Evolutionary conservation across 1,139 yeast genomes (phyloP), one percentile per base, ranked within the genome.

Genomic region (Waltiozyma solani): DNA sequence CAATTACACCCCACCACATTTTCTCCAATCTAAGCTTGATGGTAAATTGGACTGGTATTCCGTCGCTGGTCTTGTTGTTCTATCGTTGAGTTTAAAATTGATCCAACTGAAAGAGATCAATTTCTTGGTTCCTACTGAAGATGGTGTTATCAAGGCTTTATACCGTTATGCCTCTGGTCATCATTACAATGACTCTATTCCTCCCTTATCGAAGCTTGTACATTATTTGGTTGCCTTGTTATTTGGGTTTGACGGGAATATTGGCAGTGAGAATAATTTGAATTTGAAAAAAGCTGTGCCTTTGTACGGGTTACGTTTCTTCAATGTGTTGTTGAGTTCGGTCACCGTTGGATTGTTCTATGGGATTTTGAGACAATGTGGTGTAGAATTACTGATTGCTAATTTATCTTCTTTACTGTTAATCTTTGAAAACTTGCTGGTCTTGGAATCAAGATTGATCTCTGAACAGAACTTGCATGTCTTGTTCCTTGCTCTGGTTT

Each of bases 61-160:
- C 9, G 12, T 15, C 14, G 19, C n/a, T 12, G 18, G 20, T 5
- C 14, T 29, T 5, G 11, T 29, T 29, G 5, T 29, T 12, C 14
- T 30, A 5, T 9, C n/a, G 12, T 18, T 30, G 8, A 30, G 32
- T 19, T 17, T 30, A 12, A 5, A 22, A 13, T 8, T 30, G 4
- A 5, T 8, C 22, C 6, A 30, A 18, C n/a, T 30, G 5, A 9
- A 9, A 5, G 21, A 18, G 17, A 13, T 30, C 11, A 40, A 65
- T 54, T 31, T 68, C 55, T 72, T 75, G 17, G 73, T 78, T 7
- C 72, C 69, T 49, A 82, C 76, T 51, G 87, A 80, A 52, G 74
- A 71, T 20, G 83, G 78, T 53, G 74, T 77, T 42, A 84, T 89
- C 12, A 77, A 78, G 5, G 76, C 76, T 55, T 79, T 91, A 37